Conservation (phyloP, 2,329 filamentous ascomycete species). For the Fusarium torulosum region DNA sequence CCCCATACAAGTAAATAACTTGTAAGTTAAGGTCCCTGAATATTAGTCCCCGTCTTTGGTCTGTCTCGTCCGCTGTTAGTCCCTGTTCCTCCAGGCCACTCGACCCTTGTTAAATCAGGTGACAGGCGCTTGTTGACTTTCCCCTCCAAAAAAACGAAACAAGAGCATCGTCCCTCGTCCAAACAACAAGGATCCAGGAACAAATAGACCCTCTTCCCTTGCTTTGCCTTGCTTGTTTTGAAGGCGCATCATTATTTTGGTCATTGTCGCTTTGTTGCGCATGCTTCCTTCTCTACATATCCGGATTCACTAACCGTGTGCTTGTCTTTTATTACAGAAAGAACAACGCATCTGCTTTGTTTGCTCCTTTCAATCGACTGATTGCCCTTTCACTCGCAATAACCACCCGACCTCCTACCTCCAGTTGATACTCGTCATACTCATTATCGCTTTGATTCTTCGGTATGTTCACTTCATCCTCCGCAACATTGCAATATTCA, state of each 20-base stretch:
- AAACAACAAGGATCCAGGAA: conserved; percentile 46
- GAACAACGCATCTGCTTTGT: conserved; percentile 46
- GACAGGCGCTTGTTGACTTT: conserved; percentile 49
- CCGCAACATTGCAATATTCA: background rate
- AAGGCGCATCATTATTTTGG: conserved; percentile 25
- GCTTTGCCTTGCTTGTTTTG: conserved; percentile 12
- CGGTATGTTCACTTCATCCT: conserved; percentile 33
- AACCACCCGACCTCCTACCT: conserved; percentile 29
- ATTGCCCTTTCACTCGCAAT: conserved; percentile 36
- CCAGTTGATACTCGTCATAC: conserved; percentile 38
- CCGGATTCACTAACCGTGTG: conserved; percentile 37
- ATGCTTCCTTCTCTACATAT: conserved; percentile 34
- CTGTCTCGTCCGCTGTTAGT: conserved; percentile 1
- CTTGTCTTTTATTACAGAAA: conserved; percentile 38
- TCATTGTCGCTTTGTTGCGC: conserved; percentile 22
- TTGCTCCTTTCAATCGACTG: conserved; percentile 35
- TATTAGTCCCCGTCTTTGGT: conserved; percentile 22
- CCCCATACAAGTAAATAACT: conserved; percentile 3
- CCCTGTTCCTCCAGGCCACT: conserved; percentile 21
- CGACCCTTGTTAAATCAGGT: conserved; percentile 47
- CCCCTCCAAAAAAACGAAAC: conserved; percentile 44
- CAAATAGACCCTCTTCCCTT: conserved; percentile 13
- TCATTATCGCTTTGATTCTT: conserved; percentile 18
- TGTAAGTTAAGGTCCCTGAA: conserved; percentile 27
- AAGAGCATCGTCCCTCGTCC: conserved; percentile 33